Base-by-base conservation (phyloP, 73 alveolate species). In the Paramecium octaurelia region DNA sequence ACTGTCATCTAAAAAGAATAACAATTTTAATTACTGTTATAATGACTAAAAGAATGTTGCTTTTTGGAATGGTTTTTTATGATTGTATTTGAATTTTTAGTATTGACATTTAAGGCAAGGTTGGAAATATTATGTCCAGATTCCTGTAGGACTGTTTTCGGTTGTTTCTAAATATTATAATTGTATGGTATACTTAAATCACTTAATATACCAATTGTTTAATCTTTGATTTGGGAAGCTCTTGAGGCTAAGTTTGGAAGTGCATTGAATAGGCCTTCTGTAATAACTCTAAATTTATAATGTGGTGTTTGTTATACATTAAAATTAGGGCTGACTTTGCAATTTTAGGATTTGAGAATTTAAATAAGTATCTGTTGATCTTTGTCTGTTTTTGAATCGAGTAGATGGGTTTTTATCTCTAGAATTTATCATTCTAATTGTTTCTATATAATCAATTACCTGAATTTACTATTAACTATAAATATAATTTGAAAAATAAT, bases 341-440 rank as follows among this genome's bases (percentile, higher is more conserved):
- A 80, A 18, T 40, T 73, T 73, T 12, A 73, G 46, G 16, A 73
- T 73, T 38, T 73, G 24, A n/a, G 91, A 42, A 42, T 48, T 24
- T 80, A 20, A 24, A 44, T 80, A 71, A 80, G 23, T 46, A 12
- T 80, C 91, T 46, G 21, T 80, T 40, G 91, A 80, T 43, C 48
- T 80, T 48, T 80, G 31, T 80, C 91, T 80, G 2, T 71, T 80
- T 27, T 80, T 29, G 44, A 80, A 80, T 80, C 57, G 44, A 23
- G 57, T 48, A 46, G 21, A 80, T 80, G 91, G 18, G 48, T 44
- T 80, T 14, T 46, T 31, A 6, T 80, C 76, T 80, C 50, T 29
- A 23, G 14, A 40, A 29, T 64, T 27, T 64, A 23, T 64, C 84
- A 64, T 64, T 64, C 46, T 64, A 64, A 23, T 42, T 9, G 29